Evolutionary conservation across 331 rosid species (phyloP).

Genomic region (Spiraea crenata): DNA sequence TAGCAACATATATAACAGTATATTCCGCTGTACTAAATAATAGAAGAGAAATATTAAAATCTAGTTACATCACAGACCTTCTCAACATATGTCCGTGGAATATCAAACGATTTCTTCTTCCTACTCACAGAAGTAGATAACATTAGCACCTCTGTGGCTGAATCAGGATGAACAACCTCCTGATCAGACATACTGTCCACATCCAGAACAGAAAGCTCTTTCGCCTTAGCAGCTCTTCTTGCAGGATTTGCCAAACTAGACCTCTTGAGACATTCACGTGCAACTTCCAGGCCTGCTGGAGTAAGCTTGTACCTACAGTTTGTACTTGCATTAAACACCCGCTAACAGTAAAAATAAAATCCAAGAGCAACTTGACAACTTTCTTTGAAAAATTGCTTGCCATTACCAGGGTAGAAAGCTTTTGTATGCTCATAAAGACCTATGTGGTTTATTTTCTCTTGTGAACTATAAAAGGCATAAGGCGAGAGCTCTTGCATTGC

Average conservation of each 20-base stretch:
- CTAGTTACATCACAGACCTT: conserved; percentile 39
- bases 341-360: background rate
- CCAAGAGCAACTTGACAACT: background rate
- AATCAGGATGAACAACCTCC: conserved; percentile 31
- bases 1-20: background rate
- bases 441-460: background rate
- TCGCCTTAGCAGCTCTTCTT: conserved; percentile 31
- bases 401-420: background rate
- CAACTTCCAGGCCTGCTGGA: conserved; percentile 76
- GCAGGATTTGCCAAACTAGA: background rate
- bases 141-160: conserved; percentile 43
- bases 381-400: background rate
- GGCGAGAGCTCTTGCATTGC: background rate
- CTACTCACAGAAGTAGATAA: conserved; percentile 26
- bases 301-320: conserved; percentile 75
- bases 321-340: conserved; percentile 3
- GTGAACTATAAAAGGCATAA: background rate
- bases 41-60: background rate
- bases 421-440: background rate
- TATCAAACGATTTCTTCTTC: conserved; percentile 37
- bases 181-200: conserved; percentile 27
- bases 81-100: conserved; percentile 58
- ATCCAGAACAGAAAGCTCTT: conserved; percentile 35
- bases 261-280: background rate
- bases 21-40: no score